Conservation (phyloP, 306 rosid species). For the Cucurbita argyrosperma region DNA sequence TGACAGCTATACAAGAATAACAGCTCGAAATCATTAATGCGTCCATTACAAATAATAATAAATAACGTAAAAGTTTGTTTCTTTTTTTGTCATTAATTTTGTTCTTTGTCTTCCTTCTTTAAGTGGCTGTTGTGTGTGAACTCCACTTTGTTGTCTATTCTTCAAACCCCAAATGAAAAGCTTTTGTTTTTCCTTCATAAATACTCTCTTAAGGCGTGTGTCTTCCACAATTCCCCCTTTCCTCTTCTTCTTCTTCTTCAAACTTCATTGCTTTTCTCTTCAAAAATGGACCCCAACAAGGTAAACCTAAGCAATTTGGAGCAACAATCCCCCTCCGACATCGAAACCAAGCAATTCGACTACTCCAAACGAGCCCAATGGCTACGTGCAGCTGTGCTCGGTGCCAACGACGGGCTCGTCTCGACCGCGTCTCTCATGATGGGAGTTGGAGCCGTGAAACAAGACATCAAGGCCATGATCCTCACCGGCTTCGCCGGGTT, state of each 20-base stretch:
- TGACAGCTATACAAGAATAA: too few species aligned
- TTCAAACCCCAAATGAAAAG: conserved; percentile 8
- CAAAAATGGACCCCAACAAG: conserved; percentile 3
- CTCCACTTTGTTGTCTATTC: conserved; percentile 26
- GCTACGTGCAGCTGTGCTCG: conserved; percentile 82
- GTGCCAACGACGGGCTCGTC: conserved; percentile 88
- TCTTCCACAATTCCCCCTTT: conserved; percentile 47
- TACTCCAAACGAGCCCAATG: conserved; percentile 87
- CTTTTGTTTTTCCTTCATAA: conserved; percentile 33
- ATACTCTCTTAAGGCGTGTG: conserved; percentile 64
- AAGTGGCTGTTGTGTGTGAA: conserved; percentile 22
- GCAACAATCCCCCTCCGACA: conserved; percentile 30
- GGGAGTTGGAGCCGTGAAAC: conserved; percentile 89
- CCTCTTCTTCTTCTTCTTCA: neutral
- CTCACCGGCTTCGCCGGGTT: conserved; percentile 73
- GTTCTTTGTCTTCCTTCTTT: neutral
- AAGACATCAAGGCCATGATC: conserved; percentile 76
- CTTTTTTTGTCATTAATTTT: conserved; percentile 1
- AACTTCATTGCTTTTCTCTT: neutral
- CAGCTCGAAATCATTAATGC: too few species aligned
- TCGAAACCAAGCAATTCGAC: conserved; percentile 37
- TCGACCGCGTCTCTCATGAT: conserved; percentile 87
- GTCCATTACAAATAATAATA: too few species aligned
- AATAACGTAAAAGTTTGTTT: neutral
- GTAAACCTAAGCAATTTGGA: conserved; percentile 23